Evolutionary conservation across 148 eudicot genomes (phyloP).

Genomic region (Fagopyrum esculentum): DNA sequence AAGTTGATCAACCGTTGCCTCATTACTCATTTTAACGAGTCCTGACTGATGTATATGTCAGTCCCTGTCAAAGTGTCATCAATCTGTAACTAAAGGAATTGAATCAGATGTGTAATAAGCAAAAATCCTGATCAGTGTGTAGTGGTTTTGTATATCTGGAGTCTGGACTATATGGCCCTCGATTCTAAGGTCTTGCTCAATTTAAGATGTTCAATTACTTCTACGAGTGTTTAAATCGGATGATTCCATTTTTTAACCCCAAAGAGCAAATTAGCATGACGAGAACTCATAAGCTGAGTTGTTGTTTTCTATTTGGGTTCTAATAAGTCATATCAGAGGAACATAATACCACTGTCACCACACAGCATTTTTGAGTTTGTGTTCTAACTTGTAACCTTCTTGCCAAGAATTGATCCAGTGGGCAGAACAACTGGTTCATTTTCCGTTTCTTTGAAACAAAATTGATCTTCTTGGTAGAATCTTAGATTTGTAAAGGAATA

Average conservation of each 20-base stretch:
- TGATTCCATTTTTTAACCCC: background rate
- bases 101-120: background rate
- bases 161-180: background rate
- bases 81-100: background rate
- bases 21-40: background rate
- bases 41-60: slow-evolving; percentile 4
- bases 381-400: background rate
- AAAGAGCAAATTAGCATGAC: background rate
- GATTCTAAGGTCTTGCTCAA: background rate
- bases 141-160: background rate
- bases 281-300: background rate
- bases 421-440: background rate
- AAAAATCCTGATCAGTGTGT: background rate
- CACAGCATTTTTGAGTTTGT: background rate
- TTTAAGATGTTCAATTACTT: background rate
- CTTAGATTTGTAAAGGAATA: background rate
- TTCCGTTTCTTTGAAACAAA: background rate
- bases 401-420: background rate
- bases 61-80: background rate
- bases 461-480: background rate
- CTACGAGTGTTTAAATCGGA: background rate
- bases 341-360: background rate
- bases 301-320: background rate
- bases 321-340: no score
- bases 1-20: background rate